Conservation (phyloP, 2,329 filamentous ascomycete genomes). For the Emmonsia crescens region DNA sequence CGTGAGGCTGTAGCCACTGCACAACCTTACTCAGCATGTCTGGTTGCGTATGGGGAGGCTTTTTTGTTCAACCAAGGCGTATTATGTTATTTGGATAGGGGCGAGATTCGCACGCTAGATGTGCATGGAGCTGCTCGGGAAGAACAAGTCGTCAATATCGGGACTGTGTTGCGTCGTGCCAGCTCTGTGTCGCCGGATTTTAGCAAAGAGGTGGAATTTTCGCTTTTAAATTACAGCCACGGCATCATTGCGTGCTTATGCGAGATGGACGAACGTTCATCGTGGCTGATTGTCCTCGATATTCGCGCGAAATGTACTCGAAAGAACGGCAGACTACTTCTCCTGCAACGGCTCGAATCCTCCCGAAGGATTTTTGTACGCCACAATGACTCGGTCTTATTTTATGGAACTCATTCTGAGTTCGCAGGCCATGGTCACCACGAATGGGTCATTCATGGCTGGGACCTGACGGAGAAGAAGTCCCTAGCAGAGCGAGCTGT, state of each 20-base stretch:
- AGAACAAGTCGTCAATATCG: slow-evolving; percentile 46
- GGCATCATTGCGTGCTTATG: slow-evolving; percentile 50
- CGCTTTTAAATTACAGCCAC: slow-evolving; percentile 47
- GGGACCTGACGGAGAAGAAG: slow-evolving; percentile 34
- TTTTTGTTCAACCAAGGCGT: slow-evolving; percentile 55
- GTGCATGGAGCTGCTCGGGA: slow-evolving; percentile 39
- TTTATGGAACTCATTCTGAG: slow-evolving; percentile 54
- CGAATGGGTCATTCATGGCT: slow-evolving; percentile 53
- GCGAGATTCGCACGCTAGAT: slow-evolving; percentile 48
- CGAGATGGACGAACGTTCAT: slow-evolving; percentile 32
- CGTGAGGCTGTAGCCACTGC: slow-evolving; percentile 50
- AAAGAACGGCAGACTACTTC: slow-evolving; percentile 27
- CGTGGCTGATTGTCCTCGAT: slow-evolving; percentile 47
- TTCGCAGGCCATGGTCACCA: slow-evolving; percentile 43
- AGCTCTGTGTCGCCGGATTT: slow-evolving; percentile 24
- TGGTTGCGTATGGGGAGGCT: slow-evolving; percentile 49
- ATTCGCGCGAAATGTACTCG: slow-evolving; percentile 18
- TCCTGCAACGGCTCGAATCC: slow-evolving; percentile 34
- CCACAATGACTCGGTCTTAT: slow-evolving; percentile 51
- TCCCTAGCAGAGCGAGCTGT: slow-evolving; percentile 37
- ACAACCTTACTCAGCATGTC: slow-evolving; percentile 49
- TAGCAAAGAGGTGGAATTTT: slow-evolving; percentile 38
- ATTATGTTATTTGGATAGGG: slow-evolving; percentile 51
- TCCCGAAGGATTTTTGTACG: slow-evolving; percentile 55
- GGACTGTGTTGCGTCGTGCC: slow-evolving; percentile 26